Base-by-base conservation (phyloP, 768 basidiomycete species). In the Lanmaoa rubissima region DNA sequence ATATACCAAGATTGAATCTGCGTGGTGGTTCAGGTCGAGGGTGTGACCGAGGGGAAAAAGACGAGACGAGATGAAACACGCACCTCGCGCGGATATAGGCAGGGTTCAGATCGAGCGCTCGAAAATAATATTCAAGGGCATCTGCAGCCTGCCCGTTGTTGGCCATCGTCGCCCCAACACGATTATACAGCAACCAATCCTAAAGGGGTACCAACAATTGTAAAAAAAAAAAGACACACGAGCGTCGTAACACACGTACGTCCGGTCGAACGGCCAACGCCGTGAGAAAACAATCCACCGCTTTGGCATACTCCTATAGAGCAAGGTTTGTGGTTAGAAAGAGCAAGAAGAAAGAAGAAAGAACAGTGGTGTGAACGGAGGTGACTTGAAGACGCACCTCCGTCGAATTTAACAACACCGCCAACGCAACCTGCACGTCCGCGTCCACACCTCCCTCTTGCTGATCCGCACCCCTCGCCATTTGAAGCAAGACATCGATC, bases 1-100 rank as follows among this genome's bases (percentile, higher is more conserved):
- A 92, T 59, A 97, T 97, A 21, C 94, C 94, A 16, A 97, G 78
- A 72, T 98, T 97, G 72, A 92, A 97, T 64, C 94, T 94, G 55
- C n/a, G 45, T 6, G 28, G 35, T 48, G 31, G 47, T 47, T 46
- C n/a, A 51, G 8, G n/a, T 14, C 16, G n/a, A 31, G 16, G 26
- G 8, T 17, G 19, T 9, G 41, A 17, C 13, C 2, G 0, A 5
- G 16, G 7, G 13, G 16, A 16, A 38, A 19, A 36, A 12, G 34
- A 26, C 14, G 40, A 9, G 42, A n/a, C 17, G 16, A 40, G 8
- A 56, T 38, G 28, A 48, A 50, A 40, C 44, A 54, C 77, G 54
- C 52, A 85, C 90, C 91, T 84, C 3, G 94, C 94, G 53, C 95
- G 86, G 57, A 97, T 92, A 66, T 95, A 98, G 16, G 82, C 79